Evolutionary conservation across 805 yeast species (phyloP), one percentile per base, ranked within the genome.

Genomic region (Grigorovia jiainica): DNA sequence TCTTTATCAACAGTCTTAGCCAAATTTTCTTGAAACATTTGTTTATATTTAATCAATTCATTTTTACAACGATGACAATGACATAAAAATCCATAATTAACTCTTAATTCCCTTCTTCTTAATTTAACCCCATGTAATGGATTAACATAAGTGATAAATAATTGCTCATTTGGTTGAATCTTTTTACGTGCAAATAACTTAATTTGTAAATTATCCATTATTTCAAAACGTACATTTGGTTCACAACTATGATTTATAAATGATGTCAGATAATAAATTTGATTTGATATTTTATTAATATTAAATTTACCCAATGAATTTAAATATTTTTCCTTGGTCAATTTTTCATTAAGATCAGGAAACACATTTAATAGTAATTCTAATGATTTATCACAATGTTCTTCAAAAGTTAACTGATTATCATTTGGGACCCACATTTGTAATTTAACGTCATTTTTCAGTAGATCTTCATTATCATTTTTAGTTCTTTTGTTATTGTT

Each of bases 61-160:
- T 64, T 64, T 51, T 73, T 71, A 60, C 95, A 86, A 47, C 81
- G 73, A 10, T 60, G 51, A 57, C 95, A 86, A 20, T 57, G 60
- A 60, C 95, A 86, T 16, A 72, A 54, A 58, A 86, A 86, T 4
- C 95, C 95, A 85, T 87, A 86, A 51, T 81, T 79, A 10, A 78
- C 76, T 44, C 89, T 63, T 38, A 86, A 64, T 47, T 75, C 78
- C 47, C 82, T 59, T 51, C 76, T 78, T 47, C 95, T 71, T 44
- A 79, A 76, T 36, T 70, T 74, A 7, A 79, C 73, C 2, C 76
- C 73, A 51, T 75, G 78, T 5, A 65, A 57, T 2, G 87, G 86
- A 50, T 82, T 76, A 2, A 84, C 84, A 51, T 86, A 86, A 2
- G 82, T 70, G 1, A 83, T 76, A 0, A 75, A 64, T 33, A 86